phyloP scores from a whole-genome alignment of 73 alveolate species.

The Paramecium pentaurelia region DNA sequence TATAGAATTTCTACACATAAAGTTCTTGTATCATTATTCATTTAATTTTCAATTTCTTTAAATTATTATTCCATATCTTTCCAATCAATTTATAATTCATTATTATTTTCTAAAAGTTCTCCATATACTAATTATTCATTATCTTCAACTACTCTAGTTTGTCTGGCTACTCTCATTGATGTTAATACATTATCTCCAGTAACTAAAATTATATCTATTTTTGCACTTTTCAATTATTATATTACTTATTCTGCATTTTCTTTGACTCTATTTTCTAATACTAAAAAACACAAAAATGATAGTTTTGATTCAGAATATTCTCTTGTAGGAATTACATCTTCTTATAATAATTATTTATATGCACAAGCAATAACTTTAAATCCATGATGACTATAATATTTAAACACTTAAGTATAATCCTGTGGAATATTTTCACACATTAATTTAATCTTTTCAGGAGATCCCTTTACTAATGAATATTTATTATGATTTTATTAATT shows the following conservation, averaged over 20 bases:
- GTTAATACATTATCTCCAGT: slow-evolving; percentile 26
- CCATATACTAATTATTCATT: not conserved
- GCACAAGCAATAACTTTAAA: slow-evolving; percentile 29
- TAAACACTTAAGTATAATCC: not conserved
- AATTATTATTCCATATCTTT: not conserved
- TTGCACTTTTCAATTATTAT: not conserved
- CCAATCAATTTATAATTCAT: not conserved
- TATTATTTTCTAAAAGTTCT: not conserved
- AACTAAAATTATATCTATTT: not conserved
- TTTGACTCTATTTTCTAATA: not conserved
- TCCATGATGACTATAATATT: slow-evolving; percentile 27
- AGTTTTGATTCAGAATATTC: not conserved
- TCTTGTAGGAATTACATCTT: not conserved
- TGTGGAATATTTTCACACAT: not conserved
- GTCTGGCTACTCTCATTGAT: not conserved
- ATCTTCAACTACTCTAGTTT: not conserved
- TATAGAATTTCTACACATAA: not conserved
- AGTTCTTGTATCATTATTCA: not conserved
- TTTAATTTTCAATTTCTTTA: not conserved
- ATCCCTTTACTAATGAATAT: not conserved
- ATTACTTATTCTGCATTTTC: not conserved
- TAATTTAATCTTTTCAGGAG: not conserved
- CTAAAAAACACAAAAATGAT: not conserved
- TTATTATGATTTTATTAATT: not conserved
- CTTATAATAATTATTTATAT: not conserved